Evolutionary conservation across 2,329 filamentous ascomycete genomes (phyloP), one percentile per base, ranked within the genome.

Genomic region (Curvularia verruculosa): DNA sequence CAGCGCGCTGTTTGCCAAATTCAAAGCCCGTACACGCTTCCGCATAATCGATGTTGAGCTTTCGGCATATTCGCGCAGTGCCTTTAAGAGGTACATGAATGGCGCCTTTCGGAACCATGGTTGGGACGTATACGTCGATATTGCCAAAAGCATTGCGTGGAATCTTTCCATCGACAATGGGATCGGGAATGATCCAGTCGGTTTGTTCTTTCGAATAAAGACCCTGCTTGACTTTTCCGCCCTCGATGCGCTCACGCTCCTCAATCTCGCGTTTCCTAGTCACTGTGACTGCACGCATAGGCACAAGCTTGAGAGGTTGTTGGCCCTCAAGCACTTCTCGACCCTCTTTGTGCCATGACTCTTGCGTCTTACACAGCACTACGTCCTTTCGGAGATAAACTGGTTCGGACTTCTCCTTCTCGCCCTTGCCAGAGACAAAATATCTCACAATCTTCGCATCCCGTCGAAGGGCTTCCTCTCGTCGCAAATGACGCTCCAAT

Each of bases 301-400:
- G 92, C 0, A 96, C 95, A 40, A 85, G 84, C 75, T 99, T 99
- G 58, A 97, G 78, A 0, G 95, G 91, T 47, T 86, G 79, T 63
- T 89, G 87, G 3, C 90, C 92, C 0, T 82, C 71, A 24, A 85
- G 83, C 3, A 95, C 87, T 24, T 87, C 89, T 10, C 94, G 86
- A 0, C 95, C 95, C 80, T 97, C 94, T 74, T 97, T 97, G 74
- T 98, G 95, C 95, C 95, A 99, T 1, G 91, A 96, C 74, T 99
- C 95, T 1, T 90, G 89, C 26, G 91, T 96, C 75, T 96, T 93
- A 74, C 96, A 96, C 37, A 85, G 83, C 2, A 93, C 86, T 0
- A 98, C 87, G 64, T 98, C 93, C 51, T 85, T 84, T 31, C 94
- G 87, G 0, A 83, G 83, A 71, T 87, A 98, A 0, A 98, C 92